Conservation (phyloP, 2,329 filamentous ascomycete species). For the Fusarium pseudonygamai region DNA sequence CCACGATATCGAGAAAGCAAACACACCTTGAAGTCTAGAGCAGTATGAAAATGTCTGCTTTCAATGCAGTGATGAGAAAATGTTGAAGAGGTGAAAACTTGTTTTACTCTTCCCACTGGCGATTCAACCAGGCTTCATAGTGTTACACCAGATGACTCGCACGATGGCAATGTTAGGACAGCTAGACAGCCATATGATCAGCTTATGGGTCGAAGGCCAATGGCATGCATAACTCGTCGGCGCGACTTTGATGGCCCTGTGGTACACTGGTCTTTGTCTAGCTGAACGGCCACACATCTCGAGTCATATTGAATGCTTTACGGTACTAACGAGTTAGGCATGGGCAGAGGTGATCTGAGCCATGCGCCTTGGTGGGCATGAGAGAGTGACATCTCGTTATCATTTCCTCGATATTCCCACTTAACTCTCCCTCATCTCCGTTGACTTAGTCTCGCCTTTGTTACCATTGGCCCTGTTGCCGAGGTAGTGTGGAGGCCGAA, state of each 20-base stretch:
- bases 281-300: neutral
- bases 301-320: slow-evolving; percentile 2
- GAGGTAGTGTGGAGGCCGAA: slow-evolving; percentile 14
- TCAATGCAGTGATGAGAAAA: neutral
- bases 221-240: neutral
- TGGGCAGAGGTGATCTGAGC: neutral
- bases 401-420: slow-evolving; percentile 26
- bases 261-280: neutral
- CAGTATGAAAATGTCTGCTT: neutral
- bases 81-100: neutral
- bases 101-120: neutral
- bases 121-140: slow-evolving; percentile 5
- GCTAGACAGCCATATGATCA: neutral
- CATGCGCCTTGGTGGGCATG: neutral
- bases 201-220: neutral
- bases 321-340: neutral
- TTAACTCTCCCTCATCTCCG: slow-evolving; percentile 15
- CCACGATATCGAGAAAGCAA: neutral
- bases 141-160: slow-evolving; percentile 6
- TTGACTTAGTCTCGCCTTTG: neutral
- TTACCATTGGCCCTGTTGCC: slow-evolving; percentile 7
- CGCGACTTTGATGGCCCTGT: neutral
- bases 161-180: neutral
- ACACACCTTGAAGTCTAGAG: slow-evolving; percentile 1
- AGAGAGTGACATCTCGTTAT: slow-evolving; percentile 8